phyloP scores from a whole-genome alignment of 1,284 basidiomycete species.

The Amylostereum areolatum region DNA sequence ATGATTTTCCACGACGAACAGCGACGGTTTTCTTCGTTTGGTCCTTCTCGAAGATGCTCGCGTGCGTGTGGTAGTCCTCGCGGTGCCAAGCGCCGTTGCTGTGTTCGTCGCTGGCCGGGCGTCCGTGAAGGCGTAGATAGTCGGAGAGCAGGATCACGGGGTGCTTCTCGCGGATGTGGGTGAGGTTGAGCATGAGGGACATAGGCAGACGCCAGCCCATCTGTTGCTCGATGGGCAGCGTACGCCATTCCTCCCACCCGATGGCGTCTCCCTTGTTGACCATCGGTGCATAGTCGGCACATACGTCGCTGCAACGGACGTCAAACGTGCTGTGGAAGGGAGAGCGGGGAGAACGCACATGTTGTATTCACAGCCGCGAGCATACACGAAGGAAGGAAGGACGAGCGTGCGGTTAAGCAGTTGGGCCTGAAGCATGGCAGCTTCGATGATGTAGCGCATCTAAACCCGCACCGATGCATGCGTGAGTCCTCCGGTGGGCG shows the following conservation, averaged over 20 bases:
- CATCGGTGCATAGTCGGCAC: conserved; percentile 14
- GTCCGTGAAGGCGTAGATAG: conserved; percentile 34
- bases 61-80: conserved; percentile 18
- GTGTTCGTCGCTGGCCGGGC: conserved; percentile 25
- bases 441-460: conserved; percentile 35
- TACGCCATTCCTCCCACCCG: conserved; percentile 32
- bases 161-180: conserved; percentile 31
- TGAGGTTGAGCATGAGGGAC: conserved; percentile 39
- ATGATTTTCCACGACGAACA: conserved; percentile 30
- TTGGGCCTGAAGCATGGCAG: conserved; percentile 28
- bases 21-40: conserved; percentile 16
- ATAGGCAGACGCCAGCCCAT: conserved; percentile 35
- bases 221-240: conserved; percentile 33
- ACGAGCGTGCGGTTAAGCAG: conserved; percentile 32
- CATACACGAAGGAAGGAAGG: conserved; percentile 33
- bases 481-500: background rate
- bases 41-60: conserved; percentile 13
- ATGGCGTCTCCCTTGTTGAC: conserved; percentile 20
- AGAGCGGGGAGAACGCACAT: conserved; percentile 5
- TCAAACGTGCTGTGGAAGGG: background rate
- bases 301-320: conserved; percentile 9
- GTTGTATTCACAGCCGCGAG: conserved; percentile 28
- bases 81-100: conserved; percentile 32
- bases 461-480: too few relatives aligned
- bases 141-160: conserved; percentile 34